Evolutionary conservation across 2,329 filamentous ascomycete genomes (phyloP).

Genomic region (Colletotrichum sp.): DNA sequence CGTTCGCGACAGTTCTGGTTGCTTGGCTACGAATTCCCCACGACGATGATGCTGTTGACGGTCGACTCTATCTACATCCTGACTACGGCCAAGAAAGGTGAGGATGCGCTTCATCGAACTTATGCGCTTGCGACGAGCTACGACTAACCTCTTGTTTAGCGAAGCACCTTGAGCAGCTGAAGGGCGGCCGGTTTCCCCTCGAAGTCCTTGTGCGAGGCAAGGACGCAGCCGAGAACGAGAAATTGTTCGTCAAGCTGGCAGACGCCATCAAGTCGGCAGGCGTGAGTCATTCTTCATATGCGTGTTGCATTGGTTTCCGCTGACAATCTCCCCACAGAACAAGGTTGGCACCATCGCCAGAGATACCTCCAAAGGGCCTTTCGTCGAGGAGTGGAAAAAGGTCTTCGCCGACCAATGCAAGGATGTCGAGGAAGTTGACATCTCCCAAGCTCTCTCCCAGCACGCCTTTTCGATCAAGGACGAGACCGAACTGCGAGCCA

Average conservation of each 20-base stretch:
- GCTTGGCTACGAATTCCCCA: slow-evolving; percentile 97
- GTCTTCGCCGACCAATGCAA: slow-evolving; percentile 78
- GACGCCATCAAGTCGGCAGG: slow-evolving; percentile 88
- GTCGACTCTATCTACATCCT: slow-evolving; percentile 88
- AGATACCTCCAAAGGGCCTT: slow-evolving; percentile 84
- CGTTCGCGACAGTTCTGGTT: slow-evolving; percentile 81
- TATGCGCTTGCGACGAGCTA: neutral
- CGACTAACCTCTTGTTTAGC: slow-evolving; percentile 56
- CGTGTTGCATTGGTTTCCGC: neutral
- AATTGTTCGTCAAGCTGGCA: slow-evolving; percentile 83
- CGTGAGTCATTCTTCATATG: slow-evolving; percentile 56
- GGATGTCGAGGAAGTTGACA: slow-evolving; percentile 87
- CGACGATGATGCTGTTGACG: slow-evolving; percentile 92
- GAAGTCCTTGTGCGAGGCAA: slow-evolving; percentile 93
- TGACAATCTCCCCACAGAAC: slow-evolving; percentile 57
- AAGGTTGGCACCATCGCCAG: slow-evolving; percentile 89
- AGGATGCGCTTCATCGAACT: neutral
- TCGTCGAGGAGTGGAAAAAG: slow-evolving; percentile 96
- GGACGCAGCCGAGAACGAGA: slow-evolving; percentile 88
- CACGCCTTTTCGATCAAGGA: slow-evolving; percentile 92
- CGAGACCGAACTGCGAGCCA: slow-evolving; percentile 89
- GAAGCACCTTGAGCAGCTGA: slow-evolving; percentile 90
- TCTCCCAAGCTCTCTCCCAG: slow-evolving; percentile 80
- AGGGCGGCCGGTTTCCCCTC: slow-evolving; percentile 89
- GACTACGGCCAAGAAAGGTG: slow-evolving; percentile 97